phyloP scores from a whole-genome alignment of 345 rosid species.

The Corchorus capsularis region DNA sequence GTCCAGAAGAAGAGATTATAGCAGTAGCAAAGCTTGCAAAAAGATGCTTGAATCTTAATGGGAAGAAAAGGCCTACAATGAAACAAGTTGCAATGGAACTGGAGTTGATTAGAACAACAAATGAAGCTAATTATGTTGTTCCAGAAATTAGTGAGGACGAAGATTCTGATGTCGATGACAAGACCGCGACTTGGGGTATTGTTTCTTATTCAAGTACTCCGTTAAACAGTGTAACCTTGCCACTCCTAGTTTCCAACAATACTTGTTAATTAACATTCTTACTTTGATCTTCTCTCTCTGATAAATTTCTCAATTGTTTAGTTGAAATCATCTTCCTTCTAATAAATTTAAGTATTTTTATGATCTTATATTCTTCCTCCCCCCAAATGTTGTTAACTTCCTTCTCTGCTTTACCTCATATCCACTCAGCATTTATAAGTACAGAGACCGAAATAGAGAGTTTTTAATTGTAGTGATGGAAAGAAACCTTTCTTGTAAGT shows the following conservation, averaged over 20 bases:
- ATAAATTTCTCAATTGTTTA: no score
- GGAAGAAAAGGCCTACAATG: neutral
- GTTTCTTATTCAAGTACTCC: neutral
- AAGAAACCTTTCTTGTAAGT: no score
- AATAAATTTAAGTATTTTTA: no score
- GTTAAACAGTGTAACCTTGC: neutral
- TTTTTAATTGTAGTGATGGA: no score
- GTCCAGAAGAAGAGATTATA: neutral
- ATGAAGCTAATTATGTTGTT: neutral
- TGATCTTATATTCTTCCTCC: no score
- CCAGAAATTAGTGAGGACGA: neutral
- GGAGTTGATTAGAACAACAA: neutral
- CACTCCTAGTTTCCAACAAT: neutral
- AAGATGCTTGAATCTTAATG: neutral
- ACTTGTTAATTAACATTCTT: no score
- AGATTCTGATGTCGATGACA: constrained; percentile 1
- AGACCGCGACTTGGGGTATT: neutral
- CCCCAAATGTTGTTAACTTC: no score
- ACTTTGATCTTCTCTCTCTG: no score
- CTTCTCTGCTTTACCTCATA: no score
- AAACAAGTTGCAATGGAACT: constrained; percentile 8
- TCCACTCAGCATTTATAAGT: no score
- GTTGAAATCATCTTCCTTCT: no score
- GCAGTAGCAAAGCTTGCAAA: constrained; percentile 11
- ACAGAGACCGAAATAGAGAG: no score